Conservation (phyloP, 2,329 filamentous ascomycete species). For the Verruconis gallopava region DNA sequence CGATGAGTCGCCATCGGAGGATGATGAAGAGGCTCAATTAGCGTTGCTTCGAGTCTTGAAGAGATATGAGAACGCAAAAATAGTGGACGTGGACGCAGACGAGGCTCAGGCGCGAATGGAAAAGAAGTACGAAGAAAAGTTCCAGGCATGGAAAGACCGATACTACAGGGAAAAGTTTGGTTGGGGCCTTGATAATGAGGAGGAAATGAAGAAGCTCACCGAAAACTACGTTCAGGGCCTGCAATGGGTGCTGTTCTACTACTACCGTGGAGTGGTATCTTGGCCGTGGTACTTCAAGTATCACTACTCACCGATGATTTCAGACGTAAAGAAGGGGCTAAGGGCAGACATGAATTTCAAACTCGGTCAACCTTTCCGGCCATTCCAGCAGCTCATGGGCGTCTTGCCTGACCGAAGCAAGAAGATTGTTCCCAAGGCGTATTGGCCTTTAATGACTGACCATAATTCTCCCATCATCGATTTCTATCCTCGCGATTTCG, state of each 20-base stretch:
- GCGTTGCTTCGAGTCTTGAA: conserved; percentile 77
- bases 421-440: conserved; percentile 77
- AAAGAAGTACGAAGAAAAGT: conserved; percentile 79
- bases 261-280: conserved; percentile 91
- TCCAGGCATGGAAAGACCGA: conserved; percentile 82
- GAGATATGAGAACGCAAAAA: conserved; percentile 79
- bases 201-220: conserved; percentile 66
- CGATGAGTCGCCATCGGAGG: conserved; percentile 47
- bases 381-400: conserved; percentile 96
- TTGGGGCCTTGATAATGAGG: conserved; percentile 70
- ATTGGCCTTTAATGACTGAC: conserved; percentile 87
- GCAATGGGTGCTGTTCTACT: conserved; percentile 97
- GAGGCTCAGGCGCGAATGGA: conserved; percentile 70
- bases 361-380: conserved; percentile 86
- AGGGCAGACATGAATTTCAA: conserved; percentile 82
- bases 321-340: conserved; percentile 78
- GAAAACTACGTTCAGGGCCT: conserved; percentile 97
- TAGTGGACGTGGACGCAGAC: conserved; percentile 66
- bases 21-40: conserved; percentile 72
- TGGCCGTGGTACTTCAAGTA: conserved; percentile 98
- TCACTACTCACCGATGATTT: conserved; percentile 92
- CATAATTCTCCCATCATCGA: conserved; percentile 86
- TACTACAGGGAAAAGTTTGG: conserved; percentile 89
- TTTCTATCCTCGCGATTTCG: conserved; percentile 94
- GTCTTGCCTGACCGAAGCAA: conserved; percentile 96